Percentiles rank a stretch among this genome's conserved stretches.
Conservation (phyloP, 768 basidiomycete genomes). For the Podaxis sp. region DNA sequence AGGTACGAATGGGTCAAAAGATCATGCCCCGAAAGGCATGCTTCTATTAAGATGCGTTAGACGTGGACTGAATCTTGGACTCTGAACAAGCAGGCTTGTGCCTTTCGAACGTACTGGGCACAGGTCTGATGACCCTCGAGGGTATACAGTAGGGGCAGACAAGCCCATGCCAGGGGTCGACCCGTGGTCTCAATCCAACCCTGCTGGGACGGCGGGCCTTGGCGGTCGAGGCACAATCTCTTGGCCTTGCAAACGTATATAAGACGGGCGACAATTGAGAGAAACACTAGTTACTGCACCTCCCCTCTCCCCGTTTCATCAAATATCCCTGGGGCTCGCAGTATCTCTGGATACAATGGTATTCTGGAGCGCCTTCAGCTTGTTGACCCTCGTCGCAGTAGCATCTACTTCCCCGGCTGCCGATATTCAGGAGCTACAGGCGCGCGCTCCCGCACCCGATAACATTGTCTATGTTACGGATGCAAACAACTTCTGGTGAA, state of each 20-base stretch:
- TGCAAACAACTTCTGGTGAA: constrained; percentile 45
- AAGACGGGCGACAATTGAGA: not conserved
- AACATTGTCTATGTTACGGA: constrained; percentile 55
- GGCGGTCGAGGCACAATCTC: too few species aligned
- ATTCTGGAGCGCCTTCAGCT: not conserved
- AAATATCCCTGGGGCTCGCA: too few species aligned
- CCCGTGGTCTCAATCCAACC: not conserved
- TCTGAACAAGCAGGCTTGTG: not conserved
- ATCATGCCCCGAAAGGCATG: too few species aligned
- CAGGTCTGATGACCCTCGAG: not conserved
- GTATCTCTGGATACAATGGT: not conserved
- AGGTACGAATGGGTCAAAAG: too few species aligned
- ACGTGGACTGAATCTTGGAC: not conserved
- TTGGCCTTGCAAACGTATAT: not conserved
- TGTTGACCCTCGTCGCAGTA: not conserved
- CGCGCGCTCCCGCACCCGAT: constrained; percentile 29
- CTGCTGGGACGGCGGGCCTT: not conserved
- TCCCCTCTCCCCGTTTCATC: not conserved
- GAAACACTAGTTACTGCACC: not conserved
- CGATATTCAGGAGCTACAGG: constrained; percentile 3
- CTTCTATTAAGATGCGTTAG: not conserved
- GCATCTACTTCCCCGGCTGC: constrained; percentile 3
- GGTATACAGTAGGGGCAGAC: not conserved
- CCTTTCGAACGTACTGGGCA: not conserved
- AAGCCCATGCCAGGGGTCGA: not conserved